A percentile compares a stretch with the other conserved stretches of the same genome.
phyloP scores from a whole-genome alignment of 2,329 filamentous ascomycete genomes.

The Ampelomyces quisqualis region DNA sequence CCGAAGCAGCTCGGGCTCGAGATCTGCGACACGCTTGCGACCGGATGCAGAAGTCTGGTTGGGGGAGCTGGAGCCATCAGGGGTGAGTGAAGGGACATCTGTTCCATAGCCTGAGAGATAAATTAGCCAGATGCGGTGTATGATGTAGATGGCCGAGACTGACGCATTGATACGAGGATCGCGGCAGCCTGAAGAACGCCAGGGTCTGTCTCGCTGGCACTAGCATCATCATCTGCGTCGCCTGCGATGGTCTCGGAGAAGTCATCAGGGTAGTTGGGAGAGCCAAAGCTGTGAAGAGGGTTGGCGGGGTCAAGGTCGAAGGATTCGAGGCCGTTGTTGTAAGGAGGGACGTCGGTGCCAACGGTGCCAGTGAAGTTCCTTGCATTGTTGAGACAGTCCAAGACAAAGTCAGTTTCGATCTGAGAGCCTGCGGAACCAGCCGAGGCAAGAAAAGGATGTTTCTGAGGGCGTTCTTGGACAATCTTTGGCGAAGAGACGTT shows the following conservation, averaged over 20 bases:
- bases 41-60: too few relatives aligned
- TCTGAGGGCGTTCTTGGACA: neutral
- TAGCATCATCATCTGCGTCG: neutral
- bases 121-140: neutral
- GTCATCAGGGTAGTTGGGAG: neutral
- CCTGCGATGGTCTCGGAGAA: neutral
- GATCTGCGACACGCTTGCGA: too few relatives aligned
- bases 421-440: too few relatives aligned
- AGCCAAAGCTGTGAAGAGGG: neutral
- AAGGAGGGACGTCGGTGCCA: neutral
- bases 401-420: neutral
- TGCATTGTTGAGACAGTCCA: neutral
- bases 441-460: too few relatives aligned
- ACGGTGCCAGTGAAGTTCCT: neutral
- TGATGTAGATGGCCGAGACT: neutral
- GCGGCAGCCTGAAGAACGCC: neutral
- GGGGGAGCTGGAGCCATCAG: too few relatives aligned
- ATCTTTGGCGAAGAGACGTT: neutral
- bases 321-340: neutral
- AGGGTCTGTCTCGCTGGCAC: neutral
- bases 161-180: neutral
- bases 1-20: too few relatives aligned
- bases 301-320: neutral
- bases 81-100: too few relatives aligned
- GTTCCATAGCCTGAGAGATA: too few relatives aligned